phyloP scores from a whole-genome alignment of 1,284 basidiomycete genomes.

The Peniophora sp. region DNA sequence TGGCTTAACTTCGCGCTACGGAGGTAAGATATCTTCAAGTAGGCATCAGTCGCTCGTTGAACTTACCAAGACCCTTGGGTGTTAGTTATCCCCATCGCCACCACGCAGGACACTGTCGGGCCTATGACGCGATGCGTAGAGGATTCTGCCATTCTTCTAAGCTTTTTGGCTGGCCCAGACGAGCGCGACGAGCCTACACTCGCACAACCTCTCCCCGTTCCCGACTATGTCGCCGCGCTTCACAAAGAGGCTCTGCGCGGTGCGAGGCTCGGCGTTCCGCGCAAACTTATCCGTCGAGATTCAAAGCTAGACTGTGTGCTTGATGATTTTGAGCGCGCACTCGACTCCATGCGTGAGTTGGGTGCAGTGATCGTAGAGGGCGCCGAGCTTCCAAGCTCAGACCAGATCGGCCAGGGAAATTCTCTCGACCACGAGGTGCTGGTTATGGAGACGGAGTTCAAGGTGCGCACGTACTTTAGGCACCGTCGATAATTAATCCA shows the following conservation, averaged over 20 bases:
- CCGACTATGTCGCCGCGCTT: slow-evolving; percentile 47
- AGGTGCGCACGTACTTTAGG: slow-evolving; percentile 25
- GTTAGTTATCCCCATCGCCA: slow-evolving; percentile 51
- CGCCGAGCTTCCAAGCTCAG: slow-evolving; percentile 37
- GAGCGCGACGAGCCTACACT: slow-evolving; percentile 55
- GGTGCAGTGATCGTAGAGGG: slow-evolving; percentile 47
- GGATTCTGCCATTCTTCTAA: slow-evolving; percentile 56
- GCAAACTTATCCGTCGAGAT: slow-evolving; percentile 8
- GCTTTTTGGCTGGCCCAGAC: slow-evolving; percentile 54
- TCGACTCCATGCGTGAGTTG: slow-evolving; percentile 15
- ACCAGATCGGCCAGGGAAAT: slow-evolving; percentile 19
- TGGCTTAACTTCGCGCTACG: slow-evolving; percentile 54
- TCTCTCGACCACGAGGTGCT: slow-evolving; percentile 44
- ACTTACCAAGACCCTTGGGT: not conserved
- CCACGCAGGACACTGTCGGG: slow-evolving; percentile 58
- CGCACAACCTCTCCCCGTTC: slow-evolving; percentile 43
- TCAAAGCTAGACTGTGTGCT: slow-evolving; percentile 22
- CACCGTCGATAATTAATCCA: not conserved
- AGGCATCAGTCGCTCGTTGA: not conserved
- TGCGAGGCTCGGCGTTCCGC: slow-evolving; percentile 53
- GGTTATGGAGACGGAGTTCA: slow-evolving; percentile 50
- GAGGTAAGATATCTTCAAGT: slow-evolving; percentile 30
- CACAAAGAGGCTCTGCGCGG: slow-evolving; percentile 41
- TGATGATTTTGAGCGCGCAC: slow-evolving; percentile 41
- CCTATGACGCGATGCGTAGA: slow-evolving; percentile 51